Evolutionary conservation across 2,329 filamentous ascomycete genomes (phyloP), one percentile per base, ranked within the genome.

Genomic region (Aspergillus aculeatus): DNA sequence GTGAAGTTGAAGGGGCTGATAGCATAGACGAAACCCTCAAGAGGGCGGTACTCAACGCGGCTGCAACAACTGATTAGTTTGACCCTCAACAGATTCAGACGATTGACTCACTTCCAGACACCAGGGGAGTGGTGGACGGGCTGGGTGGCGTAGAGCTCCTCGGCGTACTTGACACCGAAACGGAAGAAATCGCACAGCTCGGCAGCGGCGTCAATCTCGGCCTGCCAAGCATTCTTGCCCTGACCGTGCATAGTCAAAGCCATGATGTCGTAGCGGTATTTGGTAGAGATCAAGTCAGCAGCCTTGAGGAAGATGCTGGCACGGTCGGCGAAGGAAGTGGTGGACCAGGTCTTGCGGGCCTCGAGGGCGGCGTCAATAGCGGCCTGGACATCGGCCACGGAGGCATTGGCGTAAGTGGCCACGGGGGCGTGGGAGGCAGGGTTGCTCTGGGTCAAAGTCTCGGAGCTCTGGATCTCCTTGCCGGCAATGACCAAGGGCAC

Each of bases 181-280:
- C 92, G 87, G 74, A 98, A 81, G 79, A 98, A 98, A 75, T 99
- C 94, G 68, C 86, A 89, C 68, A 96, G 80, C 82, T 99, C 95
- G 9, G 94, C 94, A 19, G 94, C 94, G 44, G 93, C 85, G 77
- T 98, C 94, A 65, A 98, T 98, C 83, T 99, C 94, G n/a, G 95
- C 94, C 79, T 99, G 94, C 92, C 92, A 98, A 51, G 91, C 92
- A 76, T 97, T 98, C 86, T 98, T 98, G 71, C 95, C 94, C 79
- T 99, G 94, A 62, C 94, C 95, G 32, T 96, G 82, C 86, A 98
- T 96, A 14, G 95, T 97, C 49, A 92, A 87, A 7, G 95, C 94
- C 90, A 98, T 96, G 69, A 99, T 86, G 58, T 97, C 92, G 78
- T 96, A 97, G 73, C 95, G 86, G 80, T 99, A 98, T 81, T 98